Evolutionary conservation across 768 basidiomycete species (phyloP).

Genomic region (Mycena vulgaris): DNA sequence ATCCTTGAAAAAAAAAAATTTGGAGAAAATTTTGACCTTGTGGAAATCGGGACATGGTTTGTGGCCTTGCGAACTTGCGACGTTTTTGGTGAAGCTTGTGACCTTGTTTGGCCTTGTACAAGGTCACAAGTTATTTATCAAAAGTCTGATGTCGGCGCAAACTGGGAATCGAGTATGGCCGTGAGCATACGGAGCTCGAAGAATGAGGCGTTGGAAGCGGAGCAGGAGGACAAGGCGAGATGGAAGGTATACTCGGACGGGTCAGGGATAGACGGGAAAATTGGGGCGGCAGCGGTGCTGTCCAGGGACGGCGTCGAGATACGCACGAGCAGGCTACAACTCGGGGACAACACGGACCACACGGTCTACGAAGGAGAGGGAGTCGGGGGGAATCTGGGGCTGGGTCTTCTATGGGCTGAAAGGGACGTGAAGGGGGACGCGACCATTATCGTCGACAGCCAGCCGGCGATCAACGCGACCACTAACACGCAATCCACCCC

Average conservation of each 20-base stretch:
- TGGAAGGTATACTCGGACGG: conserved; percentile 41
- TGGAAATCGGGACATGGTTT: too few relatives aligned
- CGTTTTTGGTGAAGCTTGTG: too few relatives aligned
- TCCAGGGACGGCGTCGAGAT: not conserved
- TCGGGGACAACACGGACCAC: conserved; percentile 35
- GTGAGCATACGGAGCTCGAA: conserved; percentile 15
- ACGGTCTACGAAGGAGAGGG: conserved; percentile 46
- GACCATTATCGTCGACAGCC: conserved; percentile 39
- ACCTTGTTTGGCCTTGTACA: too few relatives aligned
- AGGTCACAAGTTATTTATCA: too few relatives aligned
- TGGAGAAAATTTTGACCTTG: too few relatives aligned
- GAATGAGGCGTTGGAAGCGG: conserved; percentile 11
- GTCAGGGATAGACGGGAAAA: conserved; percentile 31
- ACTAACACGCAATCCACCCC: not conserved
- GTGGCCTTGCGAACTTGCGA: too few relatives aligned
- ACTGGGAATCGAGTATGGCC: conserved; percentile 17
- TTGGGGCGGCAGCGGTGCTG: conserved; percentile 43
- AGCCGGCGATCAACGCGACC: too few relatives aligned
- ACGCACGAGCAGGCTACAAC: not conserved
- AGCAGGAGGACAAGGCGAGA: not conserved
- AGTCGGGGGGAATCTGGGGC: conserved; percentile 35
- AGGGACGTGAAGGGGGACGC: not conserved
- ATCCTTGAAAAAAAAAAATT: too few relatives aligned
- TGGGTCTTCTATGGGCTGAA: conserved; percentile 21
- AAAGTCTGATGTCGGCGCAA: too few relatives aligned